Base-by-base conservation (phyloP, 2,329 filamentous ascomycete genomes). In the Microsporum audouinii region DNA sequence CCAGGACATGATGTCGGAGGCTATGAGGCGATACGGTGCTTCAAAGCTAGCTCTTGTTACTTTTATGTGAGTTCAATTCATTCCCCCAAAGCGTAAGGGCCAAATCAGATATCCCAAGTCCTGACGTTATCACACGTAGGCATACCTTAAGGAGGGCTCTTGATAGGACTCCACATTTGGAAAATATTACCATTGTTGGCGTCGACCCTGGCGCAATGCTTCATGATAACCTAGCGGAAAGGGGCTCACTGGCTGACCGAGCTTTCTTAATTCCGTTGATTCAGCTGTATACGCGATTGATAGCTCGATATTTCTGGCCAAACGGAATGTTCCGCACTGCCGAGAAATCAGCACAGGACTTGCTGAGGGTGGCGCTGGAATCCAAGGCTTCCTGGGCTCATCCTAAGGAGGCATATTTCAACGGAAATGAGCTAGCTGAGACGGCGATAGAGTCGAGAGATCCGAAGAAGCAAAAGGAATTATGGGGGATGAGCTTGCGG, bases 11-110 rank as follows among this genome's bases (percentile, higher is more conserved):
- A 27, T 14, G 2, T 12, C 10, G 51, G 51, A 56, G 27, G 27
- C 31, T 10, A 56, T 56, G 51, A 7, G 51, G 51, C 51, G 51
- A 56, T 56, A 56, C 8, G 51, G 51, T n/a, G 51, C 51, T 31
- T 56, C 51, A 29, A 56, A 56, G 14, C n/a, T 56, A 23, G 51
- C 51, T 17, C 51, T 56, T 6, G 27, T 34, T 39, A 56, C 51
- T 14, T 56, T 56, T 39, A 56, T 56, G 51, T 56, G 51, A 56
- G 51, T 39, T 56, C 17, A 23, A 31, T 47, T 10, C 23, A 27
- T 10, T 23, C 17, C 3, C 14, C 8, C n/a, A 47, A 47, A 17
- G 34, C 34, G 34, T 10, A 10, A 23, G 23, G 3, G 43, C 2
- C n/a, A 27, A 47, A 6, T 47, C 2, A 17, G 43, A 7, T 47